These are phyloP conservation scores for Shiraia bambusicola DNA, from an alignment of 2,329 filamentous ascomycete genomes.

Conservation along the genomic window DNA sequence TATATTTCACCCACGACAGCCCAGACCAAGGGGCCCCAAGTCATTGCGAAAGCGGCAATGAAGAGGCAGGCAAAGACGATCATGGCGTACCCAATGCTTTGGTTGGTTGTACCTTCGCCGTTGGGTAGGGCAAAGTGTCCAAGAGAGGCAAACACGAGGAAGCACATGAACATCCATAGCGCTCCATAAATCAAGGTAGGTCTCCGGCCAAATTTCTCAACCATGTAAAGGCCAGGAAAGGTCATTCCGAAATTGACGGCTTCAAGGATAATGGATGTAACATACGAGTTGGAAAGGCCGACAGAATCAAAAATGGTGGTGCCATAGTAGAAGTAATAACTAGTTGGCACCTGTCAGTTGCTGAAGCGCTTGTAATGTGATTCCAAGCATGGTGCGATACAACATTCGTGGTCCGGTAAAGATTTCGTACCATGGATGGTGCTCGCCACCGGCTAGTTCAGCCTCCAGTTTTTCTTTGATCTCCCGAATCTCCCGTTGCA, in stretches of 20 bases:
- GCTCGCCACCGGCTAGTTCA: slow-evolving; percentile 46
- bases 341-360: slow-evolving; percentile 70
- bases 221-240: slow-evolving; percentile 51
- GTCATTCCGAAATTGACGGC: slow-evolving; percentile 53
- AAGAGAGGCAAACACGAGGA: slow-evolving; percentile 55
- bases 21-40: slow-evolving; percentile 73
- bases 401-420: slow-evolving; percentile 67
- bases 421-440: slow-evolving; percentile 56
- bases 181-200: slow-evolving; percentile 49
- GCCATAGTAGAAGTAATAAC: slow-evolving; percentile 63
- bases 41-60: slow-evolving; percentile 66
- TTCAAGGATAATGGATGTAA: slow-evolving; percentile 52
- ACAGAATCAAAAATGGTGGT: slow-evolving; percentile 49
- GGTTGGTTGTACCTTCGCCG: slow-evolving; percentile 35
- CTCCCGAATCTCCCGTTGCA: slow-evolving; percentile 56
- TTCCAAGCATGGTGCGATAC: slow-evolving; percentile 64
- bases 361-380: slow-evolving; percentile 64
- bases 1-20: slow-evolving; percentile 68
- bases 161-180: slow-evolving; percentile 58
- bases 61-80: slow-evolving; percentile 71
- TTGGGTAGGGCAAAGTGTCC: slow-evolving; percentile 48
- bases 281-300: slow-evolving; percentile 47
- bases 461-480: slow-evolving; percentile 59
- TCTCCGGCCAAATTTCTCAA: slow-evolving; percentile 51
- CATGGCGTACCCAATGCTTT: slow-evolving; percentile 58